phyloP scores from a whole-genome alignment of 192 early-diverging fungal genomes.

The Coemansia sp. region DNA sequence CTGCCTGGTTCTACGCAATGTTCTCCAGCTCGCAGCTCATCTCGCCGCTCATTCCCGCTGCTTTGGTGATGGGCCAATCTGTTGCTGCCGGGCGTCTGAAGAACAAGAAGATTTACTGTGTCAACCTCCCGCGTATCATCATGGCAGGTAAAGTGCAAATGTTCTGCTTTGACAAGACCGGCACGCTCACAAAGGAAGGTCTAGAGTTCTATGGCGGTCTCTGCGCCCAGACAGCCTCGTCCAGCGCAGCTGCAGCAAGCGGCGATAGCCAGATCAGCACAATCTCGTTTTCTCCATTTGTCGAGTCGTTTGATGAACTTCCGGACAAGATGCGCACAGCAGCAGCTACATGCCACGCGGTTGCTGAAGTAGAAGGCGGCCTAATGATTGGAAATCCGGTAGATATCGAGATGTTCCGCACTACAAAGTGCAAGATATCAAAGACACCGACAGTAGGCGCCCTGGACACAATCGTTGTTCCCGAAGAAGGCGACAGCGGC shows the following conservation, averaged over 20 bases:
- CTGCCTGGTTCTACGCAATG: slow-evolving; percentile 63
- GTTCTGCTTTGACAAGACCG: slow-evolving; percentile 66
- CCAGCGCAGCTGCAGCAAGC: slow-evolving; percentile 13
- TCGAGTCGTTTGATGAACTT: slow-evolving; percentile 3
- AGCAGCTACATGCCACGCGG: slow-evolving; percentile 55
- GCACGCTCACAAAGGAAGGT: slow-evolving; percentile 65
- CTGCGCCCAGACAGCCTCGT: slow-evolving; percentile 4
- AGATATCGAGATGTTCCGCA: slow-evolving; percentile 23
- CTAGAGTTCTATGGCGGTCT: slow-evolving; percentile 56
- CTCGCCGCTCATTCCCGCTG: slow-evolving; percentile 59
- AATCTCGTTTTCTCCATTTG: neutral
- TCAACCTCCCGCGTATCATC: slow-evolving; percentile 60
- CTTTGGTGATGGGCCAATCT: slow-evolving; percentile 61
- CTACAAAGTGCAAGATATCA: slow-evolving; percentile 18
- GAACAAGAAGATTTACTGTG: slow-evolving; percentile 58
- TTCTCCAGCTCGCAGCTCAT: slow-evolving; percentile 61
- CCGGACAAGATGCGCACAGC: slow-evolving; percentile 7
- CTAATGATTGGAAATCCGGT: slow-evolving; percentile 27
- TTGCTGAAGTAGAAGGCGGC: slow-evolving; percentile 35
- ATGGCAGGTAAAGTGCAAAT: slow-evolving; percentile 64
- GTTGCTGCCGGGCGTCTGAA: slow-evolving; percentile 55
- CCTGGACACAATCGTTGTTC: slow-evolving; percentile 52
- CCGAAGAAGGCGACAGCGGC: slow-evolving; percentile 8
- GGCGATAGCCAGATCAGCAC: slow-evolving; percentile 16
- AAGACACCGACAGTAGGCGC: slow-evolving; percentile 23